Base-by-base conservation (phyloP, 306 rosid genomes). In the Prinsepia uniflora region DNA sequence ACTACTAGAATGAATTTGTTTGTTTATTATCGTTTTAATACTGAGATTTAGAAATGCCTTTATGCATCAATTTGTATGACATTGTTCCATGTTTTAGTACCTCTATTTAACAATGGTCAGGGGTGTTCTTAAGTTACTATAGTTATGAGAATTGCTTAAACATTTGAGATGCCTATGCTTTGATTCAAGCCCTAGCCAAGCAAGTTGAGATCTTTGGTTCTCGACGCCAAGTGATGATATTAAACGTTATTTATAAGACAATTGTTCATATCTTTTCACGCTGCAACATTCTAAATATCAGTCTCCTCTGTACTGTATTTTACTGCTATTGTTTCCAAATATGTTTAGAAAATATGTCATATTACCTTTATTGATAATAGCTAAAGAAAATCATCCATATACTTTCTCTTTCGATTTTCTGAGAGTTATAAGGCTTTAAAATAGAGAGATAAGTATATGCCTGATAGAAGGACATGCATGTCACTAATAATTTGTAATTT, bases 1-100 rank as follows among this genome's bases (percentile, higher is more conserved):
- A 89, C 63, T 87, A 93, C 96, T 89, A 82, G 62, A 67, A 10
- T 53, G 20, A 4, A 12, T 24, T 75, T n/a, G 34, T 42, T 57
- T 15, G 34, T 45, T 65, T n/a, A 49, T 77, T 68, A 66, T 39
- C 67, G 68, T 67, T 63, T n/a, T 44, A 45, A 39, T 65, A 41
- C 8, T 20, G 58, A 48, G 30, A 12, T 14, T 2, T 48, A 4
- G 36, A 11, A 39, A 6, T 52, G 72, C 34, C 30, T 60, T 34
- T 34, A 8, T 7, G 24, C 24, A 41, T 41, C 30, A 63, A 39
- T 63, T 8, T 62, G 40, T 10, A 10, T 41, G 1, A 0, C 15
- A 24, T 4, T 53, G 72, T 4, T 53, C 7, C 24, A 4, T 1
- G 55, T 36, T 49, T 50, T 18, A 50, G 6, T 30, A 14, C 14